Conservation (phyloP, 1,139 yeast species). For the Yamadazyma blattariae region DNA sequence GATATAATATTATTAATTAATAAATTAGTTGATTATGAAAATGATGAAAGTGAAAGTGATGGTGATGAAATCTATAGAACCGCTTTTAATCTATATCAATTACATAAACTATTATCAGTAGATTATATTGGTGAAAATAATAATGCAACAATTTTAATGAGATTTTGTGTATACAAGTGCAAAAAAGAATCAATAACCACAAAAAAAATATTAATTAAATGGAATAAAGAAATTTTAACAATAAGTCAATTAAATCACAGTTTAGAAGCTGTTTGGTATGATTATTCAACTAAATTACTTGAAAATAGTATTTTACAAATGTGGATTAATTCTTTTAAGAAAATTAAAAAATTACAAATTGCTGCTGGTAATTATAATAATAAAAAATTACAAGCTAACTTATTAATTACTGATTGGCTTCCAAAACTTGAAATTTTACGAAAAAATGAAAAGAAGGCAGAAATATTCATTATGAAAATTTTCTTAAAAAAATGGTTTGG, state of each 20-base stretch:
- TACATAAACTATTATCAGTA: constrained; percentile 19
- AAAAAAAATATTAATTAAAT: constrained; percentile 11
- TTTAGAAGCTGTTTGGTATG: constrained; percentile 10
- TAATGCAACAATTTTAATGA: constrained; percentile 26
- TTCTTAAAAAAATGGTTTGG: constrained; percentile 7
- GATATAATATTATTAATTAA: constrained; percentile 21
- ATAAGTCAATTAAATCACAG: constrained; percentile 9
- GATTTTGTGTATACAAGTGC: constrained; percentile 20
- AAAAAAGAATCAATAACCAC: constrained; percentile 4
- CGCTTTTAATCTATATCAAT: constrained; percentile 20
- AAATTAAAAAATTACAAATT: constrained; percentile 3
- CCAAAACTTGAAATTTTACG: constrained; percentile 2
- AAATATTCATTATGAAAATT: not conserved
- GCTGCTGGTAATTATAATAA: constrained; percentile 12
- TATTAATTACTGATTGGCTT: constrained; percentile 11
- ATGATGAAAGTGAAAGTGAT: constrained; percentile 19
- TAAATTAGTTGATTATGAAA: constrained; percentile 29
- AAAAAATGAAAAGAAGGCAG: constrained; percentile 1
- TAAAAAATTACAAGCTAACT: constrained; percentile 8
- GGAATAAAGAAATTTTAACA: constrained; percentile 16
- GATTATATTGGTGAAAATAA: constrained; percentile 3
- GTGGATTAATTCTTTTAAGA: constrained; percentile 8
- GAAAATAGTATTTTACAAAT: constrained; percentile 2
- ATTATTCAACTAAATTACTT: not conserved
- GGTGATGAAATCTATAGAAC: constrained; percentile 21